phyloP scores from a whole-genome alignment of 495 filamentous ascomycete species.

The Bathelium albidoporum region DNA sequence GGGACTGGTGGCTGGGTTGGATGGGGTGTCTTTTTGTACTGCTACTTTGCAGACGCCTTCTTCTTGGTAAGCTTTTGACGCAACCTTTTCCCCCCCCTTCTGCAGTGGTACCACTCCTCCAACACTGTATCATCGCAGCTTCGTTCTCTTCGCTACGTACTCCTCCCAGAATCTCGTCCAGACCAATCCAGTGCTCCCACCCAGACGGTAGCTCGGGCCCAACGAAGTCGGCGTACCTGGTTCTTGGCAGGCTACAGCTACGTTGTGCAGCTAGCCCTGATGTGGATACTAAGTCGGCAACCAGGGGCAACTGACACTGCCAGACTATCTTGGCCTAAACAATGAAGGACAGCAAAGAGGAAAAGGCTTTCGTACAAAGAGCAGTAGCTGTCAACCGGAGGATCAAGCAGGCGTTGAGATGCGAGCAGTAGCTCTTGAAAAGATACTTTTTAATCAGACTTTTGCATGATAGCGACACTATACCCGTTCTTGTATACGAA shows the following conservation, averaged over 20 bases:
- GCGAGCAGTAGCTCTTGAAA: not conserved
- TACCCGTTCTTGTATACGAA: not conserved
- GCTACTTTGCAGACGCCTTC: constrained; percentile 86
- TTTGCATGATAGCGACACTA: not conserved
- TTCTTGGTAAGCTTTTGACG: constrained; percentile 59
- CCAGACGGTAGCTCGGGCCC: constrained; percentile 70
- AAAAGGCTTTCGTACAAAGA: not conserved
- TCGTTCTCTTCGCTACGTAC: constrained; percentile 87
- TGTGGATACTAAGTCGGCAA: constrained; percentile 75
- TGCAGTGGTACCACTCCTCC: not conserved
- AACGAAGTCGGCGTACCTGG: constrained; percentile 82
- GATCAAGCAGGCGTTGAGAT: not conserved
- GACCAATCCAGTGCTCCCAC: constrained; percentile 45
- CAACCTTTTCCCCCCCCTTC: not conserved
- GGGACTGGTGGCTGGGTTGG: constrained; percentile 79
- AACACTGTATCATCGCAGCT: constrained; percentile 44
- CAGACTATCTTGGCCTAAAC: not conserved
- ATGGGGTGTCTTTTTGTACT: constrained; percentile 83
- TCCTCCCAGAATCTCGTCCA: constrained; percentile 49
- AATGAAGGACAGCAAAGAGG: not conserved
- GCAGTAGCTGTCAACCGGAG: not conserved
- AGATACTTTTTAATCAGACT: not conserved
- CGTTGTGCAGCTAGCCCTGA: constrained; percentile 83
- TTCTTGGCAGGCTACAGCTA: constrained; percentile 96
- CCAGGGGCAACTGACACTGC: constrained; percentile 15